phyloP scores from a whole-genome alignment of 768 basidiomycete species.

The Leucosporidium yakuticum region DNA sequence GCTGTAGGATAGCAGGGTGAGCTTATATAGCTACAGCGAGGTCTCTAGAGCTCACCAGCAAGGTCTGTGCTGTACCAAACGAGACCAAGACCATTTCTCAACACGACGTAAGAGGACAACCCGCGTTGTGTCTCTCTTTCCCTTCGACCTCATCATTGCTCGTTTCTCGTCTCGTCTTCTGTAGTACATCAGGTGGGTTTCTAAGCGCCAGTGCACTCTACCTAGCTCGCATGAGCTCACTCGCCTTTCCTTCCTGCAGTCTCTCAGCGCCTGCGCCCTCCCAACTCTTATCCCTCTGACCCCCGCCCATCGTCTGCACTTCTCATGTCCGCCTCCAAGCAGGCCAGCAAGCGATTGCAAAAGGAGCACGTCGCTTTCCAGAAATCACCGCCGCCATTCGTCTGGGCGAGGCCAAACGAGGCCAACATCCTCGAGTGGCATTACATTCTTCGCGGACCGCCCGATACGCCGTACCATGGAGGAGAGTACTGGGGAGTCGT shows the following conservation, averaged over 20 bases:
- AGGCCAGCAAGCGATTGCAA: slow-evolving; percentile 47
- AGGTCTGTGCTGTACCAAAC: slow-evolving; percentile 5
- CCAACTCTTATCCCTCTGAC: not conserved
- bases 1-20: not conserved
- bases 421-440: slow-evolving; percentile 47
- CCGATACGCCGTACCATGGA: slow-evolving; percentile 80
- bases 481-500: slow-evolving; percentile 94
- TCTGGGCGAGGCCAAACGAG: slow-evolving; percentile 93
- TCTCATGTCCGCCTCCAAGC: slow-evolving; percentile 4
- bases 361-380: slow-evolving; percentile 93
- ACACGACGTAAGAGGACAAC: no score
- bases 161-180: no score
- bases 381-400: slow-evolving; percentile 86
- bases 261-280: not conserved
- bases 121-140: no score
- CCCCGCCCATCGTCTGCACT: no score
- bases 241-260: not conserved
- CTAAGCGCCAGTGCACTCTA: not conserved
- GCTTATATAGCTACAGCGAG: not conserved
- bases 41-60: not conserved
- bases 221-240: not conserved
- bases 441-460: slow-evolving; percentile 65
- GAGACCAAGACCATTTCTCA: not conserved
- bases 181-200: not conserved
- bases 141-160: no score